Conservation (phyloP, 2,329 filamentous ascomycete genomes). For the Talaromyces sp. region DNA sequence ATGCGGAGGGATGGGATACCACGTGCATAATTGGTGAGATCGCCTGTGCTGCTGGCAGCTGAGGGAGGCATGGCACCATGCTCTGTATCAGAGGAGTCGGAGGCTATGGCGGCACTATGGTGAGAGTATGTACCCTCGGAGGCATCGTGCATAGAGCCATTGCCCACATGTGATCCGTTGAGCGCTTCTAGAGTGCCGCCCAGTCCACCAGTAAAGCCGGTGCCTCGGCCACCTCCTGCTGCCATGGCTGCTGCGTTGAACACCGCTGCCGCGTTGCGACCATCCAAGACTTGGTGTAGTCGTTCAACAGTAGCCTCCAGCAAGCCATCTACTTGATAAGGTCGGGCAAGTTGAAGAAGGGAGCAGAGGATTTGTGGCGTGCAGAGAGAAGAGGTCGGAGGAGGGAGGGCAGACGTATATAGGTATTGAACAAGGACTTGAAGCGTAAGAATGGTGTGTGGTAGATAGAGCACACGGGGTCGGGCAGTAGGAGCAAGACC, state of each 20-base stretch:
- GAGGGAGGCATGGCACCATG: constrained; percentile 33
- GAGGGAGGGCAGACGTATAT: constrained; percentile 87
- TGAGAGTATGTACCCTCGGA: constrained; percentile 26
- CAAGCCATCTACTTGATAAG: constrained; percentile 90
- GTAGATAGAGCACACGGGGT: constrained; percentile 86
- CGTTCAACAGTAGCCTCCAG: constrained; percentile 91
- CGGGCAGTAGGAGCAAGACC: constrained; percentile 62
- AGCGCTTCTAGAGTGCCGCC: constrained; percentile 47
- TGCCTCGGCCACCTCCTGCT: constrained; percentile 84
- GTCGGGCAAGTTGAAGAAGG: constrained; percentile 86
- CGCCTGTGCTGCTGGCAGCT: constrained; percentile 30
- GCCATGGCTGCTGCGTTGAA: constrained; percentile 99
- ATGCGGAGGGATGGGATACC: constrained; percentile 42
- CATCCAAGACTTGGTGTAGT: constrained; percentile 85
- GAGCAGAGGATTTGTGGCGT: constrained; percentile 96
- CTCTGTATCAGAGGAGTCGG: constrained; percentile 45
- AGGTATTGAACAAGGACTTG: constrained; percentile 90
- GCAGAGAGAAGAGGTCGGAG: constrained; percentile 74
- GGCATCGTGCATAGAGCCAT: constrained; percentile 23
- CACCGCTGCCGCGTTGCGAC: constrained; percentile 90
- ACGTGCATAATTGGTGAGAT: constrained; percentile 30
- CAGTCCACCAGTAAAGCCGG: constrained; percentile 66
- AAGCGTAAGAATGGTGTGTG: constrained; percentile 86
- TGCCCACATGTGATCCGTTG: constrained; percentile 39
- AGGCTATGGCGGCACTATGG: constrained; percentile 35